A percentile compares a stretch with the other conserved stretches of the same genome.
Conservation (phyloP, 2,329 filamentous ascomycete species). For the Fusarium sp. region DNA sequence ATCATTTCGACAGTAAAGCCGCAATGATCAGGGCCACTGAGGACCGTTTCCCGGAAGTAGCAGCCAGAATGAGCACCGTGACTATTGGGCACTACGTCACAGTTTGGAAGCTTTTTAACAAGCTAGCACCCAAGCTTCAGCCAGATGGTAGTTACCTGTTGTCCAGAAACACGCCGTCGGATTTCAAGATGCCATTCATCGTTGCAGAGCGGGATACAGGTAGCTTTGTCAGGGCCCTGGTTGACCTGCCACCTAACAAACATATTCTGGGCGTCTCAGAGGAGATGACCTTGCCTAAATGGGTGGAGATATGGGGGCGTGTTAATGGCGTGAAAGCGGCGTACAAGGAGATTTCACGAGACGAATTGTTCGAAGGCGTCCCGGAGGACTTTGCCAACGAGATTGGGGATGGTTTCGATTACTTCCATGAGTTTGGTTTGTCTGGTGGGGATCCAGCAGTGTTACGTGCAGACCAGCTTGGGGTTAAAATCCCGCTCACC, state of each 20-base stretch:
- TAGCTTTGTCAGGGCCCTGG: background rate
- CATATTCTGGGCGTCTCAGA: background rate
- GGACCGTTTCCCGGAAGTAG: constrained; percentile 12
- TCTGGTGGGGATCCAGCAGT: constrained; percentile 27
- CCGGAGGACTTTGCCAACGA: constrained; percentile 16
- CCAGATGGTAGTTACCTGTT: background rate
- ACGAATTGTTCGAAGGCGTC: constrained; percentile 19
- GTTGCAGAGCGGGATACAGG: background rate
- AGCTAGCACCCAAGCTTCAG: constrained; percentile 4
- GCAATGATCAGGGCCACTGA: constrained; percentile 7
- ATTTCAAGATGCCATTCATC: constrained; percentile 3
- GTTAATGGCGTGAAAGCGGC: constrained; percentile 30
- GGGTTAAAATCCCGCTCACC: background rate
- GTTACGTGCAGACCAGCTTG: constrained; percentile 16
- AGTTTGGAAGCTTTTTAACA: constrained; percentile 2
- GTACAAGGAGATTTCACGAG: constrained; percentile 34
- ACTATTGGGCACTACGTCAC: constrained; percentile 6
- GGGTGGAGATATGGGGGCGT: constrained; percentile 25
- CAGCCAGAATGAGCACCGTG: constrained; percentile 13
- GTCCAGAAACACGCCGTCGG: background rate
- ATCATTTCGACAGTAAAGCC: constrained; percentile 32
- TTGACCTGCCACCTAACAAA: background rate
- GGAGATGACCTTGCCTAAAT: constrained; percentile 25
- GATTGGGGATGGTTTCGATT: constrained; percentile 29
- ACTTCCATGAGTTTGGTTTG: constrained; percentile 32